Base-by-base conservation (phyloP, 2,329 filamentous ascomycete genomes). In the Amauroascus verrucosus region DNA sequence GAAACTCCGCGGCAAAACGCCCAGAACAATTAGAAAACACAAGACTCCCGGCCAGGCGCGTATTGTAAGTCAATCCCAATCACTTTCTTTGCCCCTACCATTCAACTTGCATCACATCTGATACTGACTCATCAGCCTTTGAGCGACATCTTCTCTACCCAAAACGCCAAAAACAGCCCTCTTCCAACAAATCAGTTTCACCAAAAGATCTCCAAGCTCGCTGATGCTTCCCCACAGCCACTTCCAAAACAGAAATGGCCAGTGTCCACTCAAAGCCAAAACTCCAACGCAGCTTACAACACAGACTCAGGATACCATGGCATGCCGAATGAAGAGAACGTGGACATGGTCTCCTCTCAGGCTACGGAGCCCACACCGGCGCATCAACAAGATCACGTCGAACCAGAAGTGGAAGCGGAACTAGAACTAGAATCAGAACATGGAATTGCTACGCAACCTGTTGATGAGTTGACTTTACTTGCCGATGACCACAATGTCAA, bases 281-380 rank as follows among this genome's bases (percentile, higher is more conserved):
- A 70, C 59, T 70, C 69, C 1, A 69, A 70, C 53, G 62, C 66
- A 1, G 65, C 66, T 46, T 68, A 67, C 43, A 72, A 73, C 50
- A 70, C 70, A 3, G 72, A 74, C 57, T 75, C 73, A 0, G 73
- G 73, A 8, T 75, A 75, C 53, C 72, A 75, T 65, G 72, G 70
- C 38, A 70, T 74, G 64, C 62, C 64, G 32, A 68, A 70, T 47
- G 65, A 69, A 38, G 70, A 70, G 18, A 68, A 72, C 24, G 59
- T 70, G 55, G 66, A 70, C 51, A 38, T 56, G 18, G 50, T 53
- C 11, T 53, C 57, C 13, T 26, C 33, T 3, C 35, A 49, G 18
- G 35, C 54, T 6, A 32, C 47, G 8, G 40, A 46, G 22, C 18
- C 24, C 6, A 41, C 28, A 11, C 47, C 38, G 4, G n/a, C n/a